These are phyloP conservation scores for Polygonum aviculare DNA, from an alignment of 148 eudicot genomes.

Conservation along the genomic window DNA sequence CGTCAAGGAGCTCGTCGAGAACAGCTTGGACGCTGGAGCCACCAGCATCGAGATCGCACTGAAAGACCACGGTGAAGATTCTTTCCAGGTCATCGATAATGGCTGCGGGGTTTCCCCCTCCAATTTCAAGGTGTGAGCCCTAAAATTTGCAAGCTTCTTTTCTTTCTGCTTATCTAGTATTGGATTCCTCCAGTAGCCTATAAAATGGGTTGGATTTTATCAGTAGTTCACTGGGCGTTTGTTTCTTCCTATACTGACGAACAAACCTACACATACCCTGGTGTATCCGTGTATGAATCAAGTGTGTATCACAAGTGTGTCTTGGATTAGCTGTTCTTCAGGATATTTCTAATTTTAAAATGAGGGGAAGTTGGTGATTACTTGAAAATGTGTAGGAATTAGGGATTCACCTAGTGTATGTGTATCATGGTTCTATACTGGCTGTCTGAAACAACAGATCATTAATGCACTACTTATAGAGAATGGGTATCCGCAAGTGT, in stretches of 20 bases:
- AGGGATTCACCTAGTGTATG: too few species aligned
- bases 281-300: too few species aligned
- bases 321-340: too few species aligned
- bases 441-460: neutral
- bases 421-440: neutral
- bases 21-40: conserved; percentile 92
- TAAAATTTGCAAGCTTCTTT: neutral
- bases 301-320: too few species aligned
- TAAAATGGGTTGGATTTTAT: too few species aligned
- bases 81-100: conserved; percentile 73
- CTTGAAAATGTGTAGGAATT: too few species aligned
- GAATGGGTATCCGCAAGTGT: neutral
- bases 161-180: neutral
- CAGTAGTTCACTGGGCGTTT: neutral
- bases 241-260: neutral
- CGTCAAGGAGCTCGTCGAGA: conserved; percentile 91
- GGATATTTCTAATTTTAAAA: too few species aligned
- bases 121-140: conserved; percentile 58
- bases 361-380: too few species aligned
- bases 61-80: conserved; percentile 70
- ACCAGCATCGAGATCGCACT: conserved; percentile 65
- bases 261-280: too few species aligned
- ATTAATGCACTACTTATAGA: neutral
- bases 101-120: conserved; percentile 78
- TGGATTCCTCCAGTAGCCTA: neutral